Base-by-base conservation (phyloP, 2,329 filamentous ascomycete species). In the Scedosporium minutisporum region DNA sequence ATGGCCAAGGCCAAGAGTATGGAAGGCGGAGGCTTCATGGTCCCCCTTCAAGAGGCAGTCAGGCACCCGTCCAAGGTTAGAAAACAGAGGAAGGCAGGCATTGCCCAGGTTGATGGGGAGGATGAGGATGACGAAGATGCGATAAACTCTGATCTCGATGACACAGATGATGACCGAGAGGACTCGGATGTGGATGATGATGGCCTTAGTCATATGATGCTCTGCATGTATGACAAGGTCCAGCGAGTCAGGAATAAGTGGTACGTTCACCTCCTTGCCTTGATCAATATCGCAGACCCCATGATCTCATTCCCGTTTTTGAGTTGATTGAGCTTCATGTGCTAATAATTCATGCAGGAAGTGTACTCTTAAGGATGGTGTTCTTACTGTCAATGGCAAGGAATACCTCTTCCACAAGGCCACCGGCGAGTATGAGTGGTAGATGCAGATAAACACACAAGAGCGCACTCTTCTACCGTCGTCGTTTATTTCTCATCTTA, bases 181-280 rank as follows among this genome's bases (percentile, higher is more conserved):
- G 91, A 95, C 25, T 90, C 93, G 25, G 91, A 95, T 41, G 93
- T 95, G 60, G 90, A 92, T 14, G 91, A 96, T 64, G 93, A 96
- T 53, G 85, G 87, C 42, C 84, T 89, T 67, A 87, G 88, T 1
- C 90, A 96, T 68, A 93, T 96, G 72, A 97, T 99, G 90, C 87
- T 99, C 48, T 99, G 95, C 80, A 97, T 96, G 73, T 99, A 99
- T 73, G 95, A 99, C 80, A 99, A 99, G 80, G 95, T 99, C 9
- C 93, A 97, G 77, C 85, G 95, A 58, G 95, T 97, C 70, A 99
- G 99, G 87, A 99, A 97, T 79, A 99, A 95, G 85, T 95, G 90
- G 90, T 87, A 73, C 60, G 81, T 76, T 55, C 10, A 3, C 27
- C 25, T 60, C 16, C 33, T 53, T 16, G 27, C 57, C 29, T 33